phyloP scores from a whole-genome alignment of 805 yeast species.

The Yarrowia divulgata region DNA sequence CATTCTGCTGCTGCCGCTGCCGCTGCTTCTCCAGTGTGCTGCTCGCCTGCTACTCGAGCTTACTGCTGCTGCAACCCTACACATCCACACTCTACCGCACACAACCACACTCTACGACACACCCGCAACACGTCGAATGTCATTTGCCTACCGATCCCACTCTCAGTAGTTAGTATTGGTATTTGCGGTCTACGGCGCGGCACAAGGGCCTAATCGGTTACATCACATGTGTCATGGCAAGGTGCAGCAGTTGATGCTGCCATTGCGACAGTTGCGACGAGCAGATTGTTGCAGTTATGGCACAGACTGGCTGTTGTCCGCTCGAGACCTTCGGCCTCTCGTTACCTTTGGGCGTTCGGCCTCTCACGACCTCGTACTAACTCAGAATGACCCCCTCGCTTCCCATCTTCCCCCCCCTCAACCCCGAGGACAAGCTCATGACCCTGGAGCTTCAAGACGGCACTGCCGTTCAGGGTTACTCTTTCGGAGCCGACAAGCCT shows the following conservation, averaged over 20 bases:
- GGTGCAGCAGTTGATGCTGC: too few relatives aligned
- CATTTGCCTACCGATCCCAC: background rate
- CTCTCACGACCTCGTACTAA: background rate
- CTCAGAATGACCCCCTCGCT: constrained; percentile 54
- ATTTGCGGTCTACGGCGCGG: background rate
- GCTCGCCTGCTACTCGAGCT: background rate
- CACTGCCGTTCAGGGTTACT: constrained; percentile 86
- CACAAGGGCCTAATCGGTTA: too few relatives aligned
- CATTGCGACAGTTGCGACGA: too few relatives aligned
- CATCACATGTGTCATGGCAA: too few relatives aligned
- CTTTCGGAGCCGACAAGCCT: constrained; percentile 90
- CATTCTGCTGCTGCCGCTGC: background rate
- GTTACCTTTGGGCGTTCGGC: too few relatives aligned
- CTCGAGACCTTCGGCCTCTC: too few relatives aligned
- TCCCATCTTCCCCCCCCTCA: constrained; percentile 92
- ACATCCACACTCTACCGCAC: background rate
- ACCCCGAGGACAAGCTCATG: constrained; percentile 79
- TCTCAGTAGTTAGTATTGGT: constrained; percentile 3
- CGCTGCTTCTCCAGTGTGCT: background rate
- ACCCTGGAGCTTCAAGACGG: constrained; percentile 91
- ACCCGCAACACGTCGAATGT: constrained; percentile 1
- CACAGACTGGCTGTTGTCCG: too few relatives aligned
- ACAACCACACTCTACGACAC: background rate
- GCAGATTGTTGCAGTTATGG: too few relatives aligned
- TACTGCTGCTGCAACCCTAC: constrained; percentile 10